Base-by-base conservation (phyloP, 2,329 filamentous ascomycete genomes). In the Diatrype stigma region DNA sequence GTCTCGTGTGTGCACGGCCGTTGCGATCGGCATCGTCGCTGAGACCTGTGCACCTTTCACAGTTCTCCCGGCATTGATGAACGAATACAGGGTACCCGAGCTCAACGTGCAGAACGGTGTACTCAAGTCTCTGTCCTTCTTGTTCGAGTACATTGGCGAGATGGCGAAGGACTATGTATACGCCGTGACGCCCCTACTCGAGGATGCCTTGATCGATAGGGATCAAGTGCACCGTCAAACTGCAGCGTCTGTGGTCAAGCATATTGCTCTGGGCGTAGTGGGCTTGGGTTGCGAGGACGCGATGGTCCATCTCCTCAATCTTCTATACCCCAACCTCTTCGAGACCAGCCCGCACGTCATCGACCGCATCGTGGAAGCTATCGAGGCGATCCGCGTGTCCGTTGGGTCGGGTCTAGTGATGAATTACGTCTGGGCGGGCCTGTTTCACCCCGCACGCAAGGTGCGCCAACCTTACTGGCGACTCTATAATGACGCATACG, bases 111-210 rank as follows among this genome's bases (percentile, higher is more conserved):
- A 99, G 69, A 99, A 99, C 62, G 94, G 94, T 73, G 94, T 99
- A 32, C 85, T 99, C 67, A 99, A 99, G 71, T 92, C 92, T 5
- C 80, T 99, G 48, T 95, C 90, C 6, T 99, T 99, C 80, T 79
- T 99, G 54, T 99, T 97, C 66, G 94, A 99, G 67, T 99, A 99
- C 73, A 99, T 99, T 68, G 94, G 94, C 56, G 94, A 99, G 72
- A 97, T 99, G 94, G 90, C 91, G 57, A 99, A 97, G 74, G 94
- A 99, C 71, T 99, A 99, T 68, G 94, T 99, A 66, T 99, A 99
- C 66, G 94, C 95, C 17, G 92, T 99, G 32, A 96, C 92, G 2
- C 94, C 94, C 6, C 78, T 99, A 10, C 85, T 99, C 2, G 94
- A 99, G 67, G 94, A 99, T 67, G 94, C 95, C 2, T 85, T 99